Conservation (phyloP, 306 rosid genomes). For the Gastrolobium bilobum region DNA sequence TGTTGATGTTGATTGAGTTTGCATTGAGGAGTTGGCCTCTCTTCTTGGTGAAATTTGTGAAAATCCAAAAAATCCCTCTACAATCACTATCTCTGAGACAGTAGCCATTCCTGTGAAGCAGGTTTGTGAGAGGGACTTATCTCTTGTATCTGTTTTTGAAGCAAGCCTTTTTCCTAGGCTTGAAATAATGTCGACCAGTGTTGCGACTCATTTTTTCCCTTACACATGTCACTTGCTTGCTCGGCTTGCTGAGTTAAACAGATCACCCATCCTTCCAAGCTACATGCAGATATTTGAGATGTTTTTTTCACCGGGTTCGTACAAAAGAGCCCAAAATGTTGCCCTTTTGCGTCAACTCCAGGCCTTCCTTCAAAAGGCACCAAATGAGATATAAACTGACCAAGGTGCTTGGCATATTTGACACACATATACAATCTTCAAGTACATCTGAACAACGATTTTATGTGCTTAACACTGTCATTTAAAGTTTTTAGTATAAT, state of each 20-base stretch:
- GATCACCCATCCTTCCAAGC: constrained; percentile 76
- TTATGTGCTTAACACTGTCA: constrained; percentile 92
- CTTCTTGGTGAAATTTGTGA: constrained; percentile 74
- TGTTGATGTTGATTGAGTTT: constrained; percentile 63
- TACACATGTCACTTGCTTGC: constrained; percentile 95
- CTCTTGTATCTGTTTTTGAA: constrained; percentile 82
- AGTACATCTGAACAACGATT: constrained; percentile 89
- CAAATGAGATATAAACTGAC: constrained; percentile 80
- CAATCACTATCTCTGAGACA: constrained; percentile 75
- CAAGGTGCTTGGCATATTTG: constrained; percentile 90
- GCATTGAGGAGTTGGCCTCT: constrained; percentile 62
- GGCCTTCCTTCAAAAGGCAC: constrained; percentile 98
- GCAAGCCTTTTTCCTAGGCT: constrained; percentile 82
- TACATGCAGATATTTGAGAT: constrained; percentile 90
- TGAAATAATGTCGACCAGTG: constrained; percentile 75
- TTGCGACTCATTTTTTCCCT: constrained; percentile 92
- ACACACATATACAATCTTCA: constrained; percentile 72
- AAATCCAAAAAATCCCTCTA: constrained; percentile 76
- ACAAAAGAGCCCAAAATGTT: constrained; percentile 86
- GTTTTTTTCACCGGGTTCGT: constrained; percentile 84
- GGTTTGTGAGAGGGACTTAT: constrained; percentile 69
- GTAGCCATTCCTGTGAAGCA: constrained; percentile 77
- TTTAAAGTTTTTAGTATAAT: constrained; percentile 81
- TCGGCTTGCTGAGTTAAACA: constrained; percentile 89
- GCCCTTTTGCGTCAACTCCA: constrained; percentile 97